phyloP scores from a whole-genome alignment of 176 grass and related monocot species.

The Aegilops sharonensis region DNA sequence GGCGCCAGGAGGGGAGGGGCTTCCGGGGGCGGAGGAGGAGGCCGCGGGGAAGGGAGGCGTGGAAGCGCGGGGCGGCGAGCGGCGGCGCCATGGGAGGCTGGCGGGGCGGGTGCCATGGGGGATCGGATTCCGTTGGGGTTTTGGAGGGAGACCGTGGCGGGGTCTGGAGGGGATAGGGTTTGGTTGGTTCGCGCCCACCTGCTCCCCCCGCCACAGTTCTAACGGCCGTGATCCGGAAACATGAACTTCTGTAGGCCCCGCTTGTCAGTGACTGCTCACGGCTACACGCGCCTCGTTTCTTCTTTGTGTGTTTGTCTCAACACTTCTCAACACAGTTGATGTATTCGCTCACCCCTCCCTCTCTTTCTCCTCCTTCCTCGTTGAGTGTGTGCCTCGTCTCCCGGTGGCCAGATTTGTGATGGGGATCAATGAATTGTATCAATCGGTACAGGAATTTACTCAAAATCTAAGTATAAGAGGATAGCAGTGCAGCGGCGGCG shows the following conservation, averaged over 20 bases:
- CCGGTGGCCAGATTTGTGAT: too few species aligned
- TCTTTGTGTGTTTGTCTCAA: too few species aligned
- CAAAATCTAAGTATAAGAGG: too few species aligned
- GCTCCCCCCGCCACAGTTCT: constrained; percentile 45
- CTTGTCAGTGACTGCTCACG: too few species aligned
- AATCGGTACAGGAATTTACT: too few species aligned
- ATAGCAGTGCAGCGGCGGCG: too few species aligned
- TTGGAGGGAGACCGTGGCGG: constrained; percentile 25
- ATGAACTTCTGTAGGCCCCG: background rate
- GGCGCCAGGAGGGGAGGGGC: constrained; percentile 34
- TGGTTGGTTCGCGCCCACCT: constrained; percentile 51
- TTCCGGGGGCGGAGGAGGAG: constrained; percentile 17
- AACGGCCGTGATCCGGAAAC: constrained; percentile 17
- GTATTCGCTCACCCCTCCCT: too few species aligned
- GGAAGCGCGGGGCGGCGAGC: constrained; percentile 42
- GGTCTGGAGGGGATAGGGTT: constrained; percentile 60
- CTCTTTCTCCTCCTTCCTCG: too few species aligned
- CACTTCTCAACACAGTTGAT: too few species aligned
- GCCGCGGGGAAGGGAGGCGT: constrained; percentile 15
- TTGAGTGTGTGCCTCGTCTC: too few species aligned
- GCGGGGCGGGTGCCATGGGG: constrained; percentile 17
- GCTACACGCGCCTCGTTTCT: too few species aligned
- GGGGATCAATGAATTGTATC: too few species aligned
- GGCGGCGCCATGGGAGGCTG: constrained; percentile 55
- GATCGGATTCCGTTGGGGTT: constrained; percentile 34